A percentile compares a stretch with the other conserved stretches of the same genome.
Conservation (phyloP, 352 stramenopile species). For the Phytophthora crassamura region DNA sequence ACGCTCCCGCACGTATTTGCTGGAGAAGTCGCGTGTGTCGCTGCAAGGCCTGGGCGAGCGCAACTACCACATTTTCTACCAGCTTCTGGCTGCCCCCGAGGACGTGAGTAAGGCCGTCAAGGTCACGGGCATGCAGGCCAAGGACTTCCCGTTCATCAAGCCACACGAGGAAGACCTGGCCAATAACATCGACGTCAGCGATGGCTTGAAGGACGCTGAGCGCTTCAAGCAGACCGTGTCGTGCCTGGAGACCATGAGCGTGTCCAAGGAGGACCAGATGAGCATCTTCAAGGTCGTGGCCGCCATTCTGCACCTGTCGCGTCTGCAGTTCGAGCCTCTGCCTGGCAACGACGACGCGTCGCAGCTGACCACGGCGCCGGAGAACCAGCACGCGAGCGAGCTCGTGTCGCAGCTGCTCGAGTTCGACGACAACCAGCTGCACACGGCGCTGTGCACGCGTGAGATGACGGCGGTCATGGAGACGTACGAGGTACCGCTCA, state of each 20-base stretch:
- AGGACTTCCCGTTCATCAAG: slow-evolving; percentile 87
- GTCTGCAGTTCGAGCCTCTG: slow-evolving; percentile 65
- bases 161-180: slow-evolving; percentile 42
- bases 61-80: slow-evolving; percentile 99
- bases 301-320: slow-evolving; percentile 84
- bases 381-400: slow-evolving; percentile 55
- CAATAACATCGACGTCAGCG: slow-evolving; percentile 50
- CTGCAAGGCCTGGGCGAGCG: slow-evolving; percentile 93
- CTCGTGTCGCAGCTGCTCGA: slow-evolving; percentile 73
- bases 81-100: slow-evolving; percentile 81
- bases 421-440: slow-evolving; percentile 68
- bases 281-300: slow-evolving; percentile 84
- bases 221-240: slow-evolving; percentile 77
- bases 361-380: slow-evolving; percentile 55
- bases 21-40: slow-evolving; percentile 91
- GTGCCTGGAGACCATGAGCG: slow-evolving; percentile 80
- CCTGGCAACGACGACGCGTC: slow-evolving; percentile 75
- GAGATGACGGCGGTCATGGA: slow-evolving; percentile 85
- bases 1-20: slow-evolving; percentile 82
- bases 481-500: slow-evolving; percentile 89
- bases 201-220: slow-evolving; percentile 74
- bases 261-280: slow-evolving; percentile 72
- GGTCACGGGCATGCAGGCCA: slow-evolving; percentile 71
- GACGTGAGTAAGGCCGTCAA: slow-evolving; percentile 65
- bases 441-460: slow-evolving; percentile 75